Base-by-base conservation (phyloP, 768 basidiomycete genomes). In the Vararia minispora region DNA sequence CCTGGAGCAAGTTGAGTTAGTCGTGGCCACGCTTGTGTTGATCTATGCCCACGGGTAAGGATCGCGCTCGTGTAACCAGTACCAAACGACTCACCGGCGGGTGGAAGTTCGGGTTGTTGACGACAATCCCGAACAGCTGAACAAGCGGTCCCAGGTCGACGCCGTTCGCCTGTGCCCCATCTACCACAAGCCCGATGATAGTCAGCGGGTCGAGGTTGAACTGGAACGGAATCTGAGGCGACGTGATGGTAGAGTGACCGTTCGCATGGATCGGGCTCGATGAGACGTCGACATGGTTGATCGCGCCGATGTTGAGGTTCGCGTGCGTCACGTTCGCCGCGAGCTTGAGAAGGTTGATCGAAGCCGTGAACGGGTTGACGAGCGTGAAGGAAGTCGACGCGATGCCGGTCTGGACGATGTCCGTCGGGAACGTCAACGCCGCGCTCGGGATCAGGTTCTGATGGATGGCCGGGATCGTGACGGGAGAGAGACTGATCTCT, bases 281-380 rank as follows among this genome's bases (percentile, higher is more conserved):
- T 13, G 76, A 72, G 14, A 64, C 40, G 46, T 79, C 75, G 7
- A 68, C 62, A 28, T 65, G 62, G 26, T 75, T 61, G 40, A 82
- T 75, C n/a, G 50, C 63, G 3, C 81, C 79, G 9, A 85, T 53
- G 1, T 65, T 65, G 28, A 83, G 50, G 32, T 63, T 65, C 16
- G 69, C 64, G 60, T 68, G 79, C 0, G 64, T 69, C 0, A 72
- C 80, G 5, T 57, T 68, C 1, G 79, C 70, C 2, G 56, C 58
- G 13, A 84, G 56, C 31, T 61, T 53, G n/a, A 78, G 52, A 12
- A 85, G 55, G 51, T 75, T 78, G 53, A 85, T 72, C 50, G 71
- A 72, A 13, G 81, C 78, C 0, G 78, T 81, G 58, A 85, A 85
- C 0, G 79, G 79, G 49, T 85, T 80, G 14, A 63, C 58, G 21